Conservation (phyloP, 2,329 filamentous ascomycete species). For the Paecilomyces sp. region DNA sequence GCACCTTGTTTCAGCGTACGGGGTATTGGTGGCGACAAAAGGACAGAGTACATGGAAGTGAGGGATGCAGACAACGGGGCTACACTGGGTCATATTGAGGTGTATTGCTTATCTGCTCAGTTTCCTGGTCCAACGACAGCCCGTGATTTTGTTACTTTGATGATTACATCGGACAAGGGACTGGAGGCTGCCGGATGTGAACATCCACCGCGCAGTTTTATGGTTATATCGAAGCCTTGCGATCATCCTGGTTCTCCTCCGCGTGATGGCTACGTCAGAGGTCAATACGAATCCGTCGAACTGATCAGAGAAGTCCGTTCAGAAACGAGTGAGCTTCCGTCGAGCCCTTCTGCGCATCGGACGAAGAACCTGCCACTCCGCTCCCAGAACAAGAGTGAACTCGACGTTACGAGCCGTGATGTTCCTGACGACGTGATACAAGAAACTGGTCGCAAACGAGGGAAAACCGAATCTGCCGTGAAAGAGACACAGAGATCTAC, state of each 20-base stretch:
- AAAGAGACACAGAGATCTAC: conserved; percentile 30
- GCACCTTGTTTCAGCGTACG: conserved; percentile 71
- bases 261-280: conserved; percentile 68
- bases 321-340: conserved; percentile 5
- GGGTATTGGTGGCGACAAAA: conserved; percentile 75
- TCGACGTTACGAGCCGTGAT: too few relatives aligned
- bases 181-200: conserved; percentile 25
- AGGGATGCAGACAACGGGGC: conserved; percentile 4
- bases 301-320: conserved; percentile 73
- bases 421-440: conserved; percentile 7
- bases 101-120: conserved; percentile 80
- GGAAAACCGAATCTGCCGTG: conserved; percentile 26
- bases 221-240: conserved; percentile 82
- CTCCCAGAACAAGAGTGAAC: conserved; percentile 8
- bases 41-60: conserved; percentile 58
- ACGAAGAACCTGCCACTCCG: not conserved
- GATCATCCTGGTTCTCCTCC: conserved; percentile 65
- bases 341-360: not conserved
- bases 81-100: conserved; percentile 36
- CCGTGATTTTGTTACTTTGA: conserved; percentile 76
- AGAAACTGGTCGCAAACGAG: conserved; percentile 21
- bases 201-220: conserved; percentile 58
- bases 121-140: conserved; percentile 85
- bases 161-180: conserved; percentile 55
- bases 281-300: conserved; percentile 86